Evolutionary conservation across 257 asterid species (phyloP).

Genomic region (Solanum piurae): DNA sequence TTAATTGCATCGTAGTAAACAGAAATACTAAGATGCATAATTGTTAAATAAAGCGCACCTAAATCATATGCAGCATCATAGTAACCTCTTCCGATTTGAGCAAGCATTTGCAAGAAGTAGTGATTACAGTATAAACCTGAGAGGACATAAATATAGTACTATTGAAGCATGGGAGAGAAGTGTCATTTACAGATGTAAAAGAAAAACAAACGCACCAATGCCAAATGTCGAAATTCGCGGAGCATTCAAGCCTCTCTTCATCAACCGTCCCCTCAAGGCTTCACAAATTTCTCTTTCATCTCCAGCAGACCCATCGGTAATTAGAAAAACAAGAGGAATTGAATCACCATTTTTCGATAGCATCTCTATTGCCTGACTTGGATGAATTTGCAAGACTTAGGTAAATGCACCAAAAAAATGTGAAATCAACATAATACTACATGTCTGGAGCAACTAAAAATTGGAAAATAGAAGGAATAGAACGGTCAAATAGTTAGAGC

Average conservation of each 20-base stretch:
- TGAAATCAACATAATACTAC: not conserved
- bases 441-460: not conserved
- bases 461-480: not conserved
- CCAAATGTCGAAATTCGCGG: constrained; percentile 85
- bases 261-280: constrained; percentile 26
- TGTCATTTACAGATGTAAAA: not conserved
- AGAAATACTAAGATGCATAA: not conserved
- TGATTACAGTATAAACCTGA: constrained; percentile 77
- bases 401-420: not conserved
- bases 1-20: not conserved
- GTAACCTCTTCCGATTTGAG: constrained; percentile 77
- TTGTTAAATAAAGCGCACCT: constrained; percentile 30
- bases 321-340: constrained; percentile 49
- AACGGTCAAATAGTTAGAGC: not conserved
- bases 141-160: not conserved
- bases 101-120: constrained; percentile 85
- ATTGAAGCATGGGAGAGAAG: not conserved
- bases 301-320: constrained; percentile 87
- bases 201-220: constrained; percentile 39
- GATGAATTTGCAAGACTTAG: not conserved
- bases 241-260: constrained; percentile 39
- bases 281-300: constrained; percentile 68
- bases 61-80: constrained; percentile 62
- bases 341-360: constrained; percentile 32
- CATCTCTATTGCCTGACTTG: constrained; percentile 62